Evolutionary conservation across 2,329 filamentous ascomycete genomes (phyloP).

Genomic region (Diplodia scrobiculata): DNA sequence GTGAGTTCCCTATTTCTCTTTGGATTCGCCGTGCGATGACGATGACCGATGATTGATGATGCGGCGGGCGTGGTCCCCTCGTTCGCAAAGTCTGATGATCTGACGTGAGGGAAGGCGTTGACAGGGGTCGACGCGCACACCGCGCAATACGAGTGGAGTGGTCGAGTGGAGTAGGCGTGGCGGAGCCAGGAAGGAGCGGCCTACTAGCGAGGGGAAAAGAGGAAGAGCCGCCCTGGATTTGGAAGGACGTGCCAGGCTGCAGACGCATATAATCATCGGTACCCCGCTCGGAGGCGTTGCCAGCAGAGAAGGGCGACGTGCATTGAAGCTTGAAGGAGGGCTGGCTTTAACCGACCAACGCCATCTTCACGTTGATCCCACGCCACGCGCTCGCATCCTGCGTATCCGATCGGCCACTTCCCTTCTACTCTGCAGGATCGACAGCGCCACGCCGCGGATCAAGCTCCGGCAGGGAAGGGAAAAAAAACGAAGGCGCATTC

Average conservation of each 20-base stretch:
- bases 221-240: background rate
- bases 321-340: too few species aligned
- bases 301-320: too few species aligned
- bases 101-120: slow-evolving; percentile 3
- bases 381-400: background rate
- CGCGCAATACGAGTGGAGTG: slow-evolving; percentile 11
- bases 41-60: background rate
- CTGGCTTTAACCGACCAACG: background rate
- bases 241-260: background rate
- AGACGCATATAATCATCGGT: slow-evolving; percentile 3
- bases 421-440: background rate
- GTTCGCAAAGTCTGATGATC: slow-evolving; percentile 1
- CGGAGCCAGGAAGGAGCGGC: background rate
- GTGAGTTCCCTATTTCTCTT: background rate
- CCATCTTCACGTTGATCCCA: background rate
- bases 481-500: background rate
- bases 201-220: background rate
- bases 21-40: background rate
- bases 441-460: background rate
- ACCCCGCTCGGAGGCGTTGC: background rate
- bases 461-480: background rate
- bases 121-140: background rate
- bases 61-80: background rate
- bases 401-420: background rate
- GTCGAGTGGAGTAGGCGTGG: background rate